These are phyloP conservation scores for Hamamelis virginiana DNA, from an alignment of 164 flowering plant species.

Conservation along the genomic window DNA sequence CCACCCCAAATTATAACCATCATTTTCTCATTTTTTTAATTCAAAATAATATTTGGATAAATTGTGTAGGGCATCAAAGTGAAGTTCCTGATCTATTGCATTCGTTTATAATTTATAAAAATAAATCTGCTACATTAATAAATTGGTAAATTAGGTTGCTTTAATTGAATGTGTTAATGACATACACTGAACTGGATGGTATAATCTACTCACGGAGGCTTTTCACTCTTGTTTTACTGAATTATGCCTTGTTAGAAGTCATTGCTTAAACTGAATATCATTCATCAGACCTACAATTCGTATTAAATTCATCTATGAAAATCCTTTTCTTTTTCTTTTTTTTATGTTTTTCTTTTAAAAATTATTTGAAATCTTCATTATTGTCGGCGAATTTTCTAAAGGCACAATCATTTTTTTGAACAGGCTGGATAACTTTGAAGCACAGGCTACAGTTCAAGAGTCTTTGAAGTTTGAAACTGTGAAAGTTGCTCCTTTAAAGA, in stretches of 20 bases:
- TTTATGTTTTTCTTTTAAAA: not conserved
- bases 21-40: not conserved
- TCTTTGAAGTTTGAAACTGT: slow-evolving; percentile 34
- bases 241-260: not conserved
- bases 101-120: too few relatives aligned
- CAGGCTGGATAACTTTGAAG: slow-evolving; percentile 37
- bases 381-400: not conserved
- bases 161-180: too few relatives aligned
- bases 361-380: too few relatives aligned
- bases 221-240: not conserved
- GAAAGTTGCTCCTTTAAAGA: slow-evolving; percentile 49
- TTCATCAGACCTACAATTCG: not conserved
- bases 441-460: slow-evolving; percentile 7
- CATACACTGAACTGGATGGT: not conserved
- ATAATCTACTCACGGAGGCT: not conserved
- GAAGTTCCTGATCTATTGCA: not conserved
- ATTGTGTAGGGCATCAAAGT: not conserved
- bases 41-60: not conserved
- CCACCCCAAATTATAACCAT: too few relatives aligned
- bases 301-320: not conserved
- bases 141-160: too few relatives aligned
- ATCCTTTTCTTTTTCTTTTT: not conserved
- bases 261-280: not conserved
- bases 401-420: slow-evolving; percentile 9
- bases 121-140: too few relatives aligned